Percentiles rank a stretch among this genome's conserved stretches.
Conservation (phyloP, 441 rosid species). For the Hypseocharis bilobata region DNA sequence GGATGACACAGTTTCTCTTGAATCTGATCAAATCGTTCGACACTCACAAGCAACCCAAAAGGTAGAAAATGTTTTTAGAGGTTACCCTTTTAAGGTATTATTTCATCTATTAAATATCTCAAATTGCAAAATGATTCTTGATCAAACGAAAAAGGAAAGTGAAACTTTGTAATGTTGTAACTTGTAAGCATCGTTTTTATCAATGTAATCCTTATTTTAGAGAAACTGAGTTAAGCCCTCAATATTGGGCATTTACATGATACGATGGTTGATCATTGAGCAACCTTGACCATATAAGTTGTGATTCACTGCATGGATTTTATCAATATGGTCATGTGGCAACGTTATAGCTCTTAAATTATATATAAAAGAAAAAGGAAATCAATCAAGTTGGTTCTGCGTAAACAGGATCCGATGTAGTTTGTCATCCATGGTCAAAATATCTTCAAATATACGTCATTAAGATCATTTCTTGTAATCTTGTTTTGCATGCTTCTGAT, state of each 20-base stretch:
- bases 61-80: slow-evolving; percentile 28
- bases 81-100: background rate
- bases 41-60: slow-evolving; percentile 75
- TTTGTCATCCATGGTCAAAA: too few relatives aligned
- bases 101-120: background rate
- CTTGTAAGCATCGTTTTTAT: background rate
- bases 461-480: background rate
- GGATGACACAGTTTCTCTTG: slow-evolving; percentile 84
- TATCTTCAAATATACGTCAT: background rate
- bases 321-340: background rate
- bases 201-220: background rate
- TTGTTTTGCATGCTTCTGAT: background rate
- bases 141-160: background rate
- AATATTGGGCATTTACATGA: background rate
- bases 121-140: slow-evolving; percentile 1
- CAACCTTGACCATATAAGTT: background rate
- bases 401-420: too few relatives aligned
- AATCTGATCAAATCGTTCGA: slow-evolving; percentile 68
- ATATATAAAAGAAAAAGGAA: too few relatives aligned
- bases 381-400: too few relatives aligned
- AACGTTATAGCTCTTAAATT: too few relatives aligned
- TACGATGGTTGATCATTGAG: background rate
- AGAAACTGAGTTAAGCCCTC: background rate
- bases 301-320: background rate
- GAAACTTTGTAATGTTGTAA: background rate